Percentiles rank a stretch among this genome's conserved stretches.
Conservation (phyloP, 2,329 filamentous ascomycete species). For the Colletotrichum tofieldiae region DNA sequence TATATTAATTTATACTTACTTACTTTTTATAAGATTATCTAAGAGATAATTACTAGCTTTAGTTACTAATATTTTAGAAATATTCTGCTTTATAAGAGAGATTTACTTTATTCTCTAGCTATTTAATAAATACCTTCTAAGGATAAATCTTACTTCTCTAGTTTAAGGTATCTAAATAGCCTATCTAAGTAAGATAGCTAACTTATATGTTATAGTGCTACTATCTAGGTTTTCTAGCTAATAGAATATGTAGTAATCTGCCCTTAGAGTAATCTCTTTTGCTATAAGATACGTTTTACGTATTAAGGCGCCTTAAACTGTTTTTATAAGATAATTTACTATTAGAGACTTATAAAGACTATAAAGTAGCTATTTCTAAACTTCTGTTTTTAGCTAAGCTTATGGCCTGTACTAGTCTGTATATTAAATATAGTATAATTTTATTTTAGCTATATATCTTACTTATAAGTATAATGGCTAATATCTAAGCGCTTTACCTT, state of each 20-base stretch:
- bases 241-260: too few species aligned
- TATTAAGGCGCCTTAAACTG: background rate
- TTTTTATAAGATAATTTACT: background rate
- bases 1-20: constrained; percentile 49
- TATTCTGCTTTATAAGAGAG: constrained; percentile 13
- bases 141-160: background rate
- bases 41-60: background rate
- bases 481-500: constrained; percentile 45
- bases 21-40: background rate
- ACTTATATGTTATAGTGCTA: background rate
- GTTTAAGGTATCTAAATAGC: background rate
- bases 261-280: constrained; percentile 6
- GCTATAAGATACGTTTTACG: background rate
- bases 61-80: constrained; percentile 2
- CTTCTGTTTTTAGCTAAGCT: constrained; percentile 44
- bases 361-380: constrained; percentile 41
- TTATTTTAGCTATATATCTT: constrained; percentile 47
- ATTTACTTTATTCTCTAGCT: background rate
- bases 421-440: constrained; percentile 44
- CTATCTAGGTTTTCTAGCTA: too few species aligned
- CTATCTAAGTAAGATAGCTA: background rate
- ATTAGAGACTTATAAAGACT: constrained; percentile 41
- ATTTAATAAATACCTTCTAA: background rate
- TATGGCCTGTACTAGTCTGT: constrained; percentile 44
- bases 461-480: constrained; percentile 46